Evolutionary conservation across 441 rosid genomes (phyloP), one percentile per base, ranked within the genome.

Genomic region (Heliophila coronopifolia): DNA sequence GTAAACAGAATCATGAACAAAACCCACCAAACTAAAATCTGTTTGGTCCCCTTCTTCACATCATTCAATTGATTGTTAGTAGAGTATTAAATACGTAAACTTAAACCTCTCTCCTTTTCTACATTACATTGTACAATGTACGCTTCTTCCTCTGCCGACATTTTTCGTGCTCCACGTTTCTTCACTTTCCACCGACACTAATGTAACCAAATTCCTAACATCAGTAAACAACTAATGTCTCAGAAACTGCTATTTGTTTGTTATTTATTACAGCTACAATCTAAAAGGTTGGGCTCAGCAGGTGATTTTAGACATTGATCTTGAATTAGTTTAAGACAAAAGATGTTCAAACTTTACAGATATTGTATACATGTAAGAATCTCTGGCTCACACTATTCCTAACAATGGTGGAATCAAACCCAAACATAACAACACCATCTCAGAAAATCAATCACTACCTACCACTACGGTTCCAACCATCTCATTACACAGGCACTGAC

Each of bases 381-480:
- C 56, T 48, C 43, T 62, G 61, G 55, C 61, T 30, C 55, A 54
- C 55, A 54, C 56, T 62, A 38, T 46, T 44, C 34, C 50, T 38
- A 47, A 38, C 67, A 62, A 62, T 46, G 59, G 61, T 25, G 36
- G 12, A 55, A 63, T 40, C 45, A 33, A 40, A 63, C n/a, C n/a
- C 56, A 32, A 62, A 63, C 62, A 16, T 53, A 19, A 23, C 18
- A 60, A 50, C 46, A 47, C 53, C 61, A 34, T 33, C 31, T 55
- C 23, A n/a, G 51, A 27, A 32, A 33, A 39, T 24, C 52, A 63
- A 47, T 63, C 34, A 63, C 55, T 48, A 43, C 61, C 67, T 48
- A 63, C 22, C 51, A 63, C 58, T 55, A 63, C 33, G 68, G 68
- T 55, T 63, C 51, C 68, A 63, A 24, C 50, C 40, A 55, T 63